Base-by-base conservation (phyloP, 2,329 filamentous ascomycete genomes). In the Botrytis cinerea region DNA sequence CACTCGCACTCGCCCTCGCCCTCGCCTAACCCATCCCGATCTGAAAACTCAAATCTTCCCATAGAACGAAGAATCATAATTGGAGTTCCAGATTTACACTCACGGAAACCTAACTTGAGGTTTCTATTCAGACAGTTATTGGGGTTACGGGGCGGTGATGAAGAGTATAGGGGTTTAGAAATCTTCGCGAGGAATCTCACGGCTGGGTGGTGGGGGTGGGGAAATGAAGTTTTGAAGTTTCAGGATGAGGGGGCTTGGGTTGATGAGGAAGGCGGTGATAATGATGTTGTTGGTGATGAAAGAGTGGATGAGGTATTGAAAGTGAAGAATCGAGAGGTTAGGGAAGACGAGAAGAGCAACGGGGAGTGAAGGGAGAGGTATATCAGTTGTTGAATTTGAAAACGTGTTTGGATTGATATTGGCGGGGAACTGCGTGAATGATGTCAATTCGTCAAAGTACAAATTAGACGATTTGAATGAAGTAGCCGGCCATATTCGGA, bases 161-260 rank as follows among this genome's bases (percentile, higher is more conserved):
- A 78, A 8, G 81, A 84, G 3, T 91, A 89, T 77, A 79, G 80
- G 25, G 92, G 87, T 3, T 83, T 95, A n/a, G 93, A 96, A 81
- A 84, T 95, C 2, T 96, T 95, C 83, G 91, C 92, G 1, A 86
- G 93, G 73, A 89, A 92, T 79, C 82, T 94, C 62, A 93, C 92
- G 2, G 86, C 89, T 12, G 91, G 91, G 0, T 95, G 93, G 93
- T 92, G 90, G 87, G 87, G 88, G 43, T 95, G 92, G 92, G 93
- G 93, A 4, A 87, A 94, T 77, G 90, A 95, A 78, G 90, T 88
- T 14, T 81, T 93, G 73, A 88, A 88, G 75, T 94, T 92, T 78
- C 93, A 95, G 79, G 85, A 86, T 74, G 81, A 85, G 10, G 83
- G 86, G 54, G 82, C 86, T 78, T 91, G 78, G 78, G 40, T 22